Evolutionary conservation across 2,329 filamentous ascomycete genomes (phyloP), one percentile per base, ranked within the genome.

Genomic region (Fusarium sp.): DNA sequence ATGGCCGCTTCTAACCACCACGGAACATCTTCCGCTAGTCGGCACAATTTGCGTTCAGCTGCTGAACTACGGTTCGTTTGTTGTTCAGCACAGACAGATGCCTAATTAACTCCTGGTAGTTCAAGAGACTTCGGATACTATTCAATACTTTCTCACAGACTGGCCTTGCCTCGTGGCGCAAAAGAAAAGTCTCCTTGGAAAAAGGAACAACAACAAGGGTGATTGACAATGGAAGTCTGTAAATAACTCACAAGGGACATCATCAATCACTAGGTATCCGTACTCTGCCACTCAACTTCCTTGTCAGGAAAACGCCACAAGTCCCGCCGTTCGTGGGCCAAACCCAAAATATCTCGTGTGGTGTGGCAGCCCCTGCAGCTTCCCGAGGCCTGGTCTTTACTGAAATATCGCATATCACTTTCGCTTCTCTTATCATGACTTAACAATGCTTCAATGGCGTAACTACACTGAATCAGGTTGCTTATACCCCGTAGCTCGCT

Each of bases 311-410:
- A 59, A 62, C 67, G 71, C 68, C 68, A 70, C 65, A 59, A 46
- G 69, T 63, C 66, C 67, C 68, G 69, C 67, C 59, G 66, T 72
- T 71, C 63, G 40, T 66, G 53, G 63, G 14, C 41, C 35, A 61
- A 62, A 70, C 49, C 63, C 68, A 65, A 67, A 47, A 30, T 41
- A 49, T 61, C 39, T 56, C 51, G 58, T 50, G 46, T 56, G 60
- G 60, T 66, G 68, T 71, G 60, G 37, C 53, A 69, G 57, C 68
- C 66, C 68, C 68, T 73, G 71, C 71, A 70, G 58, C 52, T 48
- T 71, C 69, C 57, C 51, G 62, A 59, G 23, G 49, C 48, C 47
- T 44, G 15, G 22, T 61, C 35, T 40, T 14, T 30, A 44, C 40
- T 15, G 47, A 63, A 47, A 60, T 49, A 64, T 71, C 52, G 47